Conservation (phyloP, 2,329 filamentous ascomycete species). For the Xenoacremonium recifei region DNA sequence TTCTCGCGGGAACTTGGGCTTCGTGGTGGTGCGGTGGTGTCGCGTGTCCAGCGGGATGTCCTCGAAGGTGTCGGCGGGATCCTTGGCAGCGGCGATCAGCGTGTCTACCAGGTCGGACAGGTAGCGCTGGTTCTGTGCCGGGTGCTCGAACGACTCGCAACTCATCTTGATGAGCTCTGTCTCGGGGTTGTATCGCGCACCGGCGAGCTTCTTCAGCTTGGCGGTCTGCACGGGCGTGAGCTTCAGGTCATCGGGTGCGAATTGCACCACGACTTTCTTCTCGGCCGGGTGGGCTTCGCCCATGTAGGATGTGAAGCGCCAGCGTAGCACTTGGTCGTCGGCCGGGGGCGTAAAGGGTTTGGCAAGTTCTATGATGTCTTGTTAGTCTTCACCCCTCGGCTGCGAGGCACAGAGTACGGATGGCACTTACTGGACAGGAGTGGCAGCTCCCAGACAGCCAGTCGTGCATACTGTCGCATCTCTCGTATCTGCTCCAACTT, state of each 20-base stretch:
- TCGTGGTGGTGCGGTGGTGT: slow-evolving; percentile 72
- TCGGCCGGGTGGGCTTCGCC: slow-evolving; percentile 89
- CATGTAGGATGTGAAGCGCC: slow-evolving; percentile 96
- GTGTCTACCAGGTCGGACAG: slow-evolving; percentile 74
- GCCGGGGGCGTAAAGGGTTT: slow-evolving; percentile 76
- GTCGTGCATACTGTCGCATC: slow-evolving; percentile 80
- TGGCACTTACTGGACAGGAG: slow-evolving; percentile 72
- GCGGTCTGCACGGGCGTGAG: slow-evolving; percentile 65
- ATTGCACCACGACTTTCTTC: slow-evolving; percentile 92
- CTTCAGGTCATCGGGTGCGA: slow-evolving; percentile 70
- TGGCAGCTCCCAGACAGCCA: slow-evolving; percentile 95
- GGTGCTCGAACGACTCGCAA: slow-evolving; percentile 82
- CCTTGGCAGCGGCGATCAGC: slow-evolving; percentile 73
- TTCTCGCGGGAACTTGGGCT: slow-evolving; percentile 71
- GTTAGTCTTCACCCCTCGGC: slow-evolving; percentile 9
- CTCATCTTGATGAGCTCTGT: slow-evolving; percentile 84
- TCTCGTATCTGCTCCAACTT: slow-evolving; percentile 89
- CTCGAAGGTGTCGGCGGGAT: slow-evolving; percentile 76
- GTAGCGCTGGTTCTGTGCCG: slow-evolving; percentile 96
- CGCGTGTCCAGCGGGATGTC: slow-evolving; percentile 88
- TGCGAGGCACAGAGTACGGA: neutral
- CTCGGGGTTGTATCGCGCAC: slow-evolving; percentile 82
- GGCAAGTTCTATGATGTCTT: slow-evolving; percentile 64
- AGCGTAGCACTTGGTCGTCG: slow-evolving; percentile 71
- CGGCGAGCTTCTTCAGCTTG: slow-evolving; percentile 87